Conservation (phyloP, 2,329 filamentous ascomycete genomes). For the Drechslerella dactyloides region DNA sequence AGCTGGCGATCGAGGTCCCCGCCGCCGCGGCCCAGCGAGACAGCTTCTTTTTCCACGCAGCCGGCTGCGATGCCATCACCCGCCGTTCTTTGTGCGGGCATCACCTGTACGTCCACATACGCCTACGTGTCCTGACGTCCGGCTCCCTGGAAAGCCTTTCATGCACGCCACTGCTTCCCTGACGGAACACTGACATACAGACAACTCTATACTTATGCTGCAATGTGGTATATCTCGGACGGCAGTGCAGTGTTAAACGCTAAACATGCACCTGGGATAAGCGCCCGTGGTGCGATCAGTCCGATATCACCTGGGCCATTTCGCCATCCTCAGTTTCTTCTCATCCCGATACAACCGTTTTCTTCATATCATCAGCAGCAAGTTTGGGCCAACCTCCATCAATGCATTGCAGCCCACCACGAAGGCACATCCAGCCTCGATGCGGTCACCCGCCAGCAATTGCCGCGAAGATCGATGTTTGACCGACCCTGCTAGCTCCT, state of each 20-base stretch:
- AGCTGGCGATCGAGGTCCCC: background rate
- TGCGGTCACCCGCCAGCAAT: too few relatives aligned
- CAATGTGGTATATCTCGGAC: too few relatives aligned
- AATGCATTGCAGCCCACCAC: too few relatives aligned
- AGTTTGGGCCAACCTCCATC: too few relatives aligned
- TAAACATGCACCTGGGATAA: background rate
- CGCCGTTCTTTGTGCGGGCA: background rate
- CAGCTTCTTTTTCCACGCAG: background rate
- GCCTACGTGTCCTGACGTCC: background rate
- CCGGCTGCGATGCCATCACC: background rate
- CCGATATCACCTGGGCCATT: background rate
- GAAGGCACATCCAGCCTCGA: too few relatives aligned
- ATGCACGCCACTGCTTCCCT: too few relatives aligned
- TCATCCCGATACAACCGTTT: background rate
- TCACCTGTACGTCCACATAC: background rate
- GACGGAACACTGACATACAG: too few relatives aligned
- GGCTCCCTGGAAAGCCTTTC: background rate
- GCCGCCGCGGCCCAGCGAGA: background rate
- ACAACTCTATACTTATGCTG: too few relatives aligned
- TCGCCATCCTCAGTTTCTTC: background rate
- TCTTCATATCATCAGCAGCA: too few relatives aligned
- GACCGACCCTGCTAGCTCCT: background rate
- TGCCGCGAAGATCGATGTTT: background rate
- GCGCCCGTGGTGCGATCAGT: slow-evolving; percentile 1
- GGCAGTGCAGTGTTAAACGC: background rate